Percentiles rank a stretch among this genome's conserved stretches.
Evolutionary conservation across 306 rosid genomes (phyloP).

Genomic region (Lotus japonicus): DNA sequence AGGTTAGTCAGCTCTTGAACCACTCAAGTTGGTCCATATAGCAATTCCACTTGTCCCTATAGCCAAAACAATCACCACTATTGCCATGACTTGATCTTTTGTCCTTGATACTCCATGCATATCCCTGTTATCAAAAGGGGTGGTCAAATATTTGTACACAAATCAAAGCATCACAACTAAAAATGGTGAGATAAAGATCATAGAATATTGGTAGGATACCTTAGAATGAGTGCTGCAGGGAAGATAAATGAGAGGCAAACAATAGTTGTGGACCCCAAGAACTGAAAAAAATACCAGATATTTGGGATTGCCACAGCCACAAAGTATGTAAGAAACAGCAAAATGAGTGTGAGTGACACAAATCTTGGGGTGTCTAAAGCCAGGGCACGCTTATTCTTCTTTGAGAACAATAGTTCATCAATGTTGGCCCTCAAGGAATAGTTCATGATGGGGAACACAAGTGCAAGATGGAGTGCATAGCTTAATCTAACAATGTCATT

Average conservation of each 20-base stretch:
- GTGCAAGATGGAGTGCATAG: conserved; percentile 56
- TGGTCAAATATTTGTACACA: not conserved
- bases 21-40: conserved; percentile 36
- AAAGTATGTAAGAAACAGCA: conserved; percentile 29
- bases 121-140: conserved; percentile 12
- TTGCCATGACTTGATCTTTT: conserved; percentile 33
- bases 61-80: conserved; percentile 25
- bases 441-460: conserved; percentile 50
- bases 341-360: conserved; percentile 29
- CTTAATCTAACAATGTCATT: conserved; percentile 43
- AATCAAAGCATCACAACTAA: not conserved
- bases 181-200: not conserved
- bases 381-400: conserved; percentile 15
- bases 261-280: conserved; percentile 57
- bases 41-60: conserved; percentile 33
- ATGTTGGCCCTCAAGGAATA: conserved; percentile 45
- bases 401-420: conserved; percentile 45
- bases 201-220: conserved; percentile 20
- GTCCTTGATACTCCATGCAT: conserved; percentile 24
- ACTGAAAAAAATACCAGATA: conserved; percentile 55
- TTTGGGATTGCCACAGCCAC: conserved; percentile 54
- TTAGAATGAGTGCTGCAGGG: conserved; percentile 47
- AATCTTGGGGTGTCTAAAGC: conserved; percentile 41
- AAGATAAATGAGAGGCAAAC: conserved; percentile 44
- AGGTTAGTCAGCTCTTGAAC: not conserved